Conservation (phyloP, 164 flowering plant genomes). For the Macadamia integrifolia region DNA sequence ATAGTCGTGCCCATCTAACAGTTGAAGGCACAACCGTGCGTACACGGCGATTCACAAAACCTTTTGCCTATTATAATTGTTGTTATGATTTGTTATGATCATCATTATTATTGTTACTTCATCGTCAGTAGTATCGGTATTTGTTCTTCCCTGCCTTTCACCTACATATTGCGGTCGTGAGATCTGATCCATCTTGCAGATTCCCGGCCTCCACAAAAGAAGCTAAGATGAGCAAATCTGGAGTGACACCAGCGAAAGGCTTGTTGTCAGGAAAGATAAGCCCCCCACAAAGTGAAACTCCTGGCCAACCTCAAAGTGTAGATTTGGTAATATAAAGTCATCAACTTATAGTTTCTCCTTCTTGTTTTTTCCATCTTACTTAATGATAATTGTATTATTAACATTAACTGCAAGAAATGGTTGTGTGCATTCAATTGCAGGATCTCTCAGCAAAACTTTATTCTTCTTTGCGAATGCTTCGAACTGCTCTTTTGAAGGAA, state of each 20-base stretch:
- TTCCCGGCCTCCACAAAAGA: slow-evolving; percentile 58
- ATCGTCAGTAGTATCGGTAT: too few species aligned
- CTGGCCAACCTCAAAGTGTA: slow-evolving; percentile 39
- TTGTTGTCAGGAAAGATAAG: slow-evolving; percentile 36
- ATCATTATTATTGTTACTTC: too few species aligned
- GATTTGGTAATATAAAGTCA: slow-evolving; percentile 43
- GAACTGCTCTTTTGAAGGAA: slow-evolving; percentile 63
- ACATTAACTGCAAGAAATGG: neutral
- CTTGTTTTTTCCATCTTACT: neutral
- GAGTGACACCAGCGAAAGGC: slow-evolving; percentile 58
- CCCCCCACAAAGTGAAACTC: slow-evolving; percentile 26
- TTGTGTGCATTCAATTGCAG: slow-evolving; percentile 27
- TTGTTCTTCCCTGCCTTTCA: too few species aligned
- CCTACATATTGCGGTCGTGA: neutral
- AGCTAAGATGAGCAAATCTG: slow-evolving; percentile 35
- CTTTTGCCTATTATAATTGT: too few species aligned
- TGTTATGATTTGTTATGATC: too few species aligned
- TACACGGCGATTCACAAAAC: too few species aligned
- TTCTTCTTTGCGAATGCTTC: slow-evolving; percentile 56
- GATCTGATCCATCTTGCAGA: slow-evolving; percentile 34
- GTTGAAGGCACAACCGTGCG: too few species aligned
- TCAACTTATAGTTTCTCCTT: neutral
- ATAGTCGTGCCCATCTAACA: too few species aligned
- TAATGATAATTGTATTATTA: neutral
- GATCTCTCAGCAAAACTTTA: slow-evolving; percentile 66